Base-by-base conservation (phyloP, 306 rosid genomes). In the Cicer judaicum region DNA sequence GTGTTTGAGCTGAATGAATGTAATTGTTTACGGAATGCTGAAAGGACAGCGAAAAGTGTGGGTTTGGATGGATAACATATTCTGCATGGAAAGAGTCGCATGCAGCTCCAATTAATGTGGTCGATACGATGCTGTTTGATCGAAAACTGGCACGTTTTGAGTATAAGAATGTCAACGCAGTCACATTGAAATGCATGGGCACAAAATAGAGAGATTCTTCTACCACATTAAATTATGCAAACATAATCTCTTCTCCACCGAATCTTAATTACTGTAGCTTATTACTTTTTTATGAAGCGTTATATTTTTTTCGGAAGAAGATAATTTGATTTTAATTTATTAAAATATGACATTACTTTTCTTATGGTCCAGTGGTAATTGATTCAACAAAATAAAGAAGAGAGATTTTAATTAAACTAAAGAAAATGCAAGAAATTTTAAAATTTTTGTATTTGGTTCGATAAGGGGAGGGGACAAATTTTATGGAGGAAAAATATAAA, bases 101-200 rank as follows among this genome's bases (percentile, higher is more conserved):
- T 47, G 69, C 52, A 64, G 41, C 14, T 63, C 49, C 49, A 63
- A 38, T 24, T 2, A 29, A 36, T 39, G 39, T 38, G 21, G 5
- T 29, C 21, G 29, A 40, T 8, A 40, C 16, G 49, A 40, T 40
- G 36, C 69, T 18, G 34, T 64, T 64, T 41, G 40, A 18, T 34
- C 2, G 59, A 0, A 59, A 59, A 64, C 63, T 49, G 13, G 3
- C 47, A 41, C 66, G 66, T 36, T 61, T 13, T 68, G 10, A 4
- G 44, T 46, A 15, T n/a, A 11, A 80, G 76, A 80, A 80, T 74
- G 79, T 80, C 83, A 80, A 80, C 74, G 66, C 15, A 38, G 24
- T 55, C 43, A 38, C 41, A 36, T 55, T 72, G 42, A 19, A 55
- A 55, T 11, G 9, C 64, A 41, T 55, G 19, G 5, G 43, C 16